Conservation (phyloP, 495 filamentous ascomycete species). For the Umbilicaria muhlenbergii region DNA sequence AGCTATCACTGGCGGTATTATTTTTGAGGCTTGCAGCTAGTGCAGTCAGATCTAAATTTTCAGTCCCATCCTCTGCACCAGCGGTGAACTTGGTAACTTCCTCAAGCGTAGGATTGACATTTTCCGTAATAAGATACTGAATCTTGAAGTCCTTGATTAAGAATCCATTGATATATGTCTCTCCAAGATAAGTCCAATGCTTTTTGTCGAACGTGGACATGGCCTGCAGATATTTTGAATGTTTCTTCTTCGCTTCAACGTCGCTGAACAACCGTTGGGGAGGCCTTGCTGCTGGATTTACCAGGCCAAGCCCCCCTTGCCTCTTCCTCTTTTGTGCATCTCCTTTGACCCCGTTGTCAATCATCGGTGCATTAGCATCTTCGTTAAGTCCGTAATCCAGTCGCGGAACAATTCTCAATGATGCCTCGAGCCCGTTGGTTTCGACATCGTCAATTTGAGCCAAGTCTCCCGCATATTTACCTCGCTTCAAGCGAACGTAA, state of each 20-base stretch:
- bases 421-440: slow-evolving; percentile 77
- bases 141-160: slow-evolving; percentile 89
- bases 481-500: slow-evolving; percentile 79
- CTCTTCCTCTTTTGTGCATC: slow-evolving; percentile 63
- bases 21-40: slow-evolving; percentile 76
- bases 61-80: slow-evolving; percentile 74
- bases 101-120: slow-evolving; percentile 85
- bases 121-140: slow-evolving; percentile 61
- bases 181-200: slow-evolving; percentile 66
- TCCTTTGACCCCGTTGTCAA: slow-evolving; percentile 20
- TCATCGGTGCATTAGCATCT: slow-evolving; percentile 44
- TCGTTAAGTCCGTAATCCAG: slow-evolving; percentile 84
- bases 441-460: slow-evolving; percentile 90
- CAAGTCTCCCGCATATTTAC: slow-evolving; percentile 77
- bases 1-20: slow-evolving; percentile 57
- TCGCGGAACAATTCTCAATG: slow-evolving; percentile 73
- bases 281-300: slow-evolving; percentile 39
- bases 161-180: slow-evolving; percentile 86
- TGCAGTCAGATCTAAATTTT: slow-evolving; percentile 82
- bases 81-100: slow-evolving; percentile 91
- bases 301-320: slow-evolving; percentile 27
- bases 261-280: slow-evolving; percentile 90
- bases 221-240: slow-evolving; percentile 50
- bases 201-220: slow-evolving; percentile 44
- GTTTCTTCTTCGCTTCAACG: slow-evolving; percentile 77